These are phyloP conservation scores for Anthoceros angustus DNA, from an alignment of 225 moss, liverwort and hornwort genomes.

Conservation along the genomic window DNA sequence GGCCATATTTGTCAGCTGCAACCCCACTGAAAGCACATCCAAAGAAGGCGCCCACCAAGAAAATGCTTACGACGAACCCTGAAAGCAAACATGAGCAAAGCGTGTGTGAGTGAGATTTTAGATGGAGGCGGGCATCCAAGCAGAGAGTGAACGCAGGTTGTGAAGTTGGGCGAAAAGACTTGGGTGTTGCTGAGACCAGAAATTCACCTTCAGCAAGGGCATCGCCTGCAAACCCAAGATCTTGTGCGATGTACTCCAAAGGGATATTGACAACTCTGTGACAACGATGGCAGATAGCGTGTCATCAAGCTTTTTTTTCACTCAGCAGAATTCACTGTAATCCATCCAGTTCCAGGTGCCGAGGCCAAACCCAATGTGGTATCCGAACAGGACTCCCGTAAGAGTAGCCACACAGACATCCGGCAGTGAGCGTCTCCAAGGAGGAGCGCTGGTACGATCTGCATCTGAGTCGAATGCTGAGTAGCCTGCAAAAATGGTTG, in stretches of 20 bases:
- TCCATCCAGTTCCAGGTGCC: background rate
- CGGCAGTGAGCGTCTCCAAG: slow-evolving; percentile 57
- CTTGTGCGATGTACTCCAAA: slow-evolving; percentile 48
- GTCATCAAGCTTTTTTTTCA: background rate
- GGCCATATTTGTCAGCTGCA: slow-evolving; percentile 52
- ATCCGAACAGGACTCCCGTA: slow-evolving; percentile 67
- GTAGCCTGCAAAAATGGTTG: slow-evolving; percentile 21
- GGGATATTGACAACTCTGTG: slow-evolving; percentile 81
- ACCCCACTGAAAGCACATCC: slow-evolving; percentile 69
- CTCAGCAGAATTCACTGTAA: background rate
- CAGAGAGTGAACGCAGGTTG: background rate
- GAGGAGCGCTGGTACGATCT: slow-evolving; percentile 22
- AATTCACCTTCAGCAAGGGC: slow-evolving; percentile 49
- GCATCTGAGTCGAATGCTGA: slow-evolving; percentile 28
- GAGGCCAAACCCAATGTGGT: slow-evolving; percentile 62
- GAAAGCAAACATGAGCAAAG: slow-evolving; percentile 8
- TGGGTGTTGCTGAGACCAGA: background rate
- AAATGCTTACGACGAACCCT: slow-evolving; percentile 50
- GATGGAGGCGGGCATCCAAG: background rate
- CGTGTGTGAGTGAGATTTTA: background rate
- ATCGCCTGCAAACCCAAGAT: slow-evolving; percentile 54
- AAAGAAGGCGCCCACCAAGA: slow-evolving; percentile 27
- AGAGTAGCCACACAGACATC: slow-evolving; percentile 67
- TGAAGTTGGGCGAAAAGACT: no score
- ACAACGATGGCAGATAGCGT: background rate